Percentiles rank a stretch among this genome's conserved stretches.
Evolutionary conservation across 441 rosid species (phyloP).

Genomic region (Arabidopsis hybrid): DNA sequence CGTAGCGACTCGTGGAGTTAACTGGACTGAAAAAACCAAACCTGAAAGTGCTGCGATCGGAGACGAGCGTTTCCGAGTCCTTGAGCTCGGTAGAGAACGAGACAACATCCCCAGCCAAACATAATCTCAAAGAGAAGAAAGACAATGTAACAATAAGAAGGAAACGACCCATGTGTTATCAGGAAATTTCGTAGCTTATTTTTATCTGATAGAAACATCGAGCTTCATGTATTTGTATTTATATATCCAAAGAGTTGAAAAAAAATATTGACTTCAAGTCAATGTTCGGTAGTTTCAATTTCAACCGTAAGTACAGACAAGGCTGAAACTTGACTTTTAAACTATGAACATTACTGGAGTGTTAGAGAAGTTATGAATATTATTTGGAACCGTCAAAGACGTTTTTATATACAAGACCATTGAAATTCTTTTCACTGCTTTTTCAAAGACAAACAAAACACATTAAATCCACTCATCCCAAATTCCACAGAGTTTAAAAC

Average conservation of each 20-base stretch:
- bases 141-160: slow-evolving; percentile 24
- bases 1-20: slow-evolving; percentile 46
- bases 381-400: slow-evolving; percentile 36
- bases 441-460: slow-evolving; percentile 34
- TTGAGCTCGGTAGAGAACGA: slow-evolving; percentile 33
- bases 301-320: not conserved
- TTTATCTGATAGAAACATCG: slow-evolving; percentile 1
- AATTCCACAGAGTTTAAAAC: slow-evolving; percentile 8
- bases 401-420: slow-evolving; percentile 12
- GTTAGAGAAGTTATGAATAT: not conserved
- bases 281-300: slow-evolving; percentile 1
- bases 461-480: slow-evolving; percentile 39
- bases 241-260: slow-evolving; percentile 12
- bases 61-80: slow-evolving; percentile 44
- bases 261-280: slow-evolving; percentile 16
- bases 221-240: slow-evolving; percentile 14
- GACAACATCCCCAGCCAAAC: slow-evolving; percentile 40
- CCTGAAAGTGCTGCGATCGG: slow-evolving; percentile 33
- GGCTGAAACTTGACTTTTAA: slow-evolving; percentile 8
- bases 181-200: slow-evolving; percentile 1
- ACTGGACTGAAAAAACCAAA: slow-evolving; percentile 60
- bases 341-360: slow-evolving; percentile 15
- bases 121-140: slow-evolving; percentile 22
- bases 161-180: slow-evolving; percentile 16
- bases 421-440: slow-evolving; percentile 22